Base-by-base conservation (phyloP, 169 alveolate species). In the Plasmodium malariae region DNA sequence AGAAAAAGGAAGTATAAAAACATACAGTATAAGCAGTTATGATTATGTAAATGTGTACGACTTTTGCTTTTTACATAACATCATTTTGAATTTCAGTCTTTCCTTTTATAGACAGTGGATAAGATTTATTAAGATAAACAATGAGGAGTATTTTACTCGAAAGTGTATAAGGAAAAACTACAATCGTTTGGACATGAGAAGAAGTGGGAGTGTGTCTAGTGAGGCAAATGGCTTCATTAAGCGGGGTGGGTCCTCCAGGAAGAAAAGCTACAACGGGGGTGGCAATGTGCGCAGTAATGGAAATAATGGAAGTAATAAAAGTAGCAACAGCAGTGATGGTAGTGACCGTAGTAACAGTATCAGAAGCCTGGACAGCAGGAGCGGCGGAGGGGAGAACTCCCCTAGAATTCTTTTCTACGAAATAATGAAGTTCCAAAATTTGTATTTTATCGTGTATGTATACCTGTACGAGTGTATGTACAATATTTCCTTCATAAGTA, bases 1-100 rank as follows among this genome's bases (percentile, higher is more conserved):
- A 17, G 89, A 78, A 48, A 78, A 78, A 36, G 89, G 89, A 19
- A 78, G 76, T 7, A 78, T 78, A 19, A 78, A 78, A n/a, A 78
- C 89, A 7, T 78, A 78, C 37, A 60, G 54, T 37, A 28, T 78
- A 12, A 26, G 12, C 12, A 78, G 76, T 9, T 78, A 62, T 68
- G 78, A 65, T 11, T 78, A 5, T 48, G 68, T 63, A 3, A 78
- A 78, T 48, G 69, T 78, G n/a, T 78, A 78, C 30, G 78, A 78
- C 17, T 78, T 78, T 78, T 45, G 76, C 19, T 78, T 78, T 17
- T 24, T 78, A 2, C 26, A 78, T 0, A 78, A 78, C 48, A 32
- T 78, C 1, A 78, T 78, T n/a, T 54, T 78, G 17, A 78, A 78
- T 48, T 78, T 78, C 21, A 62, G 89, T 63, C 30, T 78, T 0